Base-by-base conservation (phyloP, 495 filamentous ascomycete genomes). In the Xylaria sp. region DNA sequence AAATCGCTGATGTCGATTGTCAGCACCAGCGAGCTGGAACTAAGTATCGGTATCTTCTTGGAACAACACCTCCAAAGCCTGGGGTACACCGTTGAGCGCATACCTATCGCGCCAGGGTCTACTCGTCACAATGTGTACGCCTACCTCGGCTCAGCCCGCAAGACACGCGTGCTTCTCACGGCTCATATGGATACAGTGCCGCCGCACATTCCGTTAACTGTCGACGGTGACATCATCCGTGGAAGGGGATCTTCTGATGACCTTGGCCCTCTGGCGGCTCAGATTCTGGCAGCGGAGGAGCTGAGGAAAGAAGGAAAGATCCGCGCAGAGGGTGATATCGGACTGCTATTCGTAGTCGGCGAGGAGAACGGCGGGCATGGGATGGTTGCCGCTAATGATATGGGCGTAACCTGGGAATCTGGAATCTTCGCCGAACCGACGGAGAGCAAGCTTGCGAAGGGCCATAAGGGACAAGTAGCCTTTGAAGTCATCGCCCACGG, bases 371-470 rank as follows among this genome's bases (percentile, higher is more conserved):
- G 85, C 64, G 92, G 92, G 31, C 86, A 89, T 67, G 92, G 92
- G 40, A 94, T 94, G 92, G 82, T 79, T 50, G 57, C 80, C 78
- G 84, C 85, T 24, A 86, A 85, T 40, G 76, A 81, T 26, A 82
- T 84, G 57, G 76, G 78, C 1, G 71, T 81, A 14, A 75, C 76
- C 43, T 91, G 88, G 81, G 82, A 89, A 59, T 83, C 90, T 21
- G 84, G 92, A 68, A 90, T 94, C 77, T 93, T 94, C 77, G 92
- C 86, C 43, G 92, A 94, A 75, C 92, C 92, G 14, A 94, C 92
- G 15, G 90, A 93, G 70, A 81, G 85, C 19, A 89, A 89, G 75
- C 89, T 94, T 29, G 91, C 90, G 3, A 80, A 88, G 6, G 92
- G 92, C 19, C 92, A 94, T 80, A 94, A 94, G 73, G 92, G 92